Conservation (phyloP, 192 early-diverging fungal species). For the Backusella tuberculispora region DNA sequence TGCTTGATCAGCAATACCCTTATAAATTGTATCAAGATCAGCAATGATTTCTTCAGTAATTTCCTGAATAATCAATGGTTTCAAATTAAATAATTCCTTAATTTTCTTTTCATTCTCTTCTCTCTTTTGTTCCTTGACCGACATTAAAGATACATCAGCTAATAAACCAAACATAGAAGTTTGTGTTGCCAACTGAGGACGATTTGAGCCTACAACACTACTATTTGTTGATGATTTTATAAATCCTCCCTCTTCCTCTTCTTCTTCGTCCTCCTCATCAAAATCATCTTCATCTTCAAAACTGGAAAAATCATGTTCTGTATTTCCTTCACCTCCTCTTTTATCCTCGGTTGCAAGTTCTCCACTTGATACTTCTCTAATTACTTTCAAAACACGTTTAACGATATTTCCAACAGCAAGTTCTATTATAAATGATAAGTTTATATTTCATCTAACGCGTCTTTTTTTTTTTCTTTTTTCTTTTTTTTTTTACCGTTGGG, state of each 20-base stretch:
- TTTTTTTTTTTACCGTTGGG: conserved; percentile 49
- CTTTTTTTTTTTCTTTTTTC: not conserved
- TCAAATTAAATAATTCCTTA: conserved; percentile 51
- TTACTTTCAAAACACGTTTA: conserved; percentile 79
- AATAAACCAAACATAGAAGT: conserved; percentile 67
- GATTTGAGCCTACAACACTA: conserved; percentile 26
- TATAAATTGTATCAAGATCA: conserved; percentile 80
- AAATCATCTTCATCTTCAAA: conserved; percentile 30
- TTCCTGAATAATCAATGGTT: conserved; percentile 77
- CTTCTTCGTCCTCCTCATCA: conserved; percentile 27
- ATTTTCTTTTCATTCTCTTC: conserved; percentile 16
- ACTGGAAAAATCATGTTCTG: not conserved
- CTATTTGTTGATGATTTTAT: conserved; percentile 41
- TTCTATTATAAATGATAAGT: conserved; percentile 49
- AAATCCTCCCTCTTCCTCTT: not conserved
- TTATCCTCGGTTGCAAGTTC: conserved; percentile 34
- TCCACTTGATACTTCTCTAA: conserved; percentile 68
- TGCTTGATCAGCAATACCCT: conserved; percentile 83
- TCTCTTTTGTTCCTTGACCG: conserved; percentile 20
- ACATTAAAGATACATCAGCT: conserved; percentile 51
- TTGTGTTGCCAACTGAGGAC: conserved; percentile 28
- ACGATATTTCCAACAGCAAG: conserved; percentile 87
- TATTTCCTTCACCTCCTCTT: not conserved
- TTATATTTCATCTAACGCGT: not conserved
- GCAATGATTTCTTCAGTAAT: conserved; percentile 91